Base-by-base conservation (phyloP, 169 alveolate genomes). In the Eimeria nieschulzi region DNA sequence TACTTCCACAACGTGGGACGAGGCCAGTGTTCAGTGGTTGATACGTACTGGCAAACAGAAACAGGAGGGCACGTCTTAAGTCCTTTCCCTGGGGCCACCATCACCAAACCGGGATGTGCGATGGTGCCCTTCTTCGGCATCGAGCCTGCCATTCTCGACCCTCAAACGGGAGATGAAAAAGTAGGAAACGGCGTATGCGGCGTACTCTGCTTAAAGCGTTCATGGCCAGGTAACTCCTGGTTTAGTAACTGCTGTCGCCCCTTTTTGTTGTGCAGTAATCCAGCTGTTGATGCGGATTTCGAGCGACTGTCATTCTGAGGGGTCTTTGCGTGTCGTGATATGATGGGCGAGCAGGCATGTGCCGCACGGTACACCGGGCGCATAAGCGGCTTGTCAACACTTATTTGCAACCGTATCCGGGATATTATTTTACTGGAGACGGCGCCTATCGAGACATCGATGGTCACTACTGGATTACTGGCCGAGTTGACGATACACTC, bases 1-100 rank as follows among this genome's bases (percentile, higher is more conserved):
- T 98, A 98, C 93, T 76, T 23, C 25, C 66, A 13, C 39, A 66
- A 26, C n/a, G 76, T 78, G 19, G 95, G 95, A 55, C 83, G 90
- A 17, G 51, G 79, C 19, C 92, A 91, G n/a, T 91, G 98, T 90
- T 92, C 97, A 17, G 96, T 98, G 13, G 99, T 97, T 56, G 99
- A 98, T 93, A 97, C 99, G 73, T 98, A 98, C 96, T 98, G 99
- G 99, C 99, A 98, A 85, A 98, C 99, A 7, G 99, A 98, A 94
- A 97, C 99, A 1, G 99, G 99, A 17, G 98, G 99, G 71, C 97
- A 97, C 80, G 97, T 98, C 71, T 84, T 97, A 25, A 97, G 98
- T 54, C 99, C 99, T 23, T 75, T 98, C 86, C 98, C 99, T 5
- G 98, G 98, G 33, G 97, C 96, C 84, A 95, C 95, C 39, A 90